A percentile compares a stretch with the other conserved stretches of the same genome.
Conservation (phyloP, 108 stramenopile genomes). For the Fistulifera pelliculosa region DNA sequence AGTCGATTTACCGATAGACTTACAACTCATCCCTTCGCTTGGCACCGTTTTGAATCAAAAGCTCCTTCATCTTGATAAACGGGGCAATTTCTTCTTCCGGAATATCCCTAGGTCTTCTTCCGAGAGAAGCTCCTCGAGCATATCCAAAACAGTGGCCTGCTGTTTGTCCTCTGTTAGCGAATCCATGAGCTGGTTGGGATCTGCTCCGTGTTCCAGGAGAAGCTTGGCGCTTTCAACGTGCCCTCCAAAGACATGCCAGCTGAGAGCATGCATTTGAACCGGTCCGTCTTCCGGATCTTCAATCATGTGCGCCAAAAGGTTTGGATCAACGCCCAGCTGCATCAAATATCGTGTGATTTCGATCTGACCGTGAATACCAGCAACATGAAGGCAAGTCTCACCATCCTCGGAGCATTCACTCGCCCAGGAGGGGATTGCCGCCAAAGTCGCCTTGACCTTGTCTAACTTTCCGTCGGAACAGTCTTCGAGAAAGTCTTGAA, state of each 20-base stretch:
- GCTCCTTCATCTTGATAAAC: slow-evolving; percentile 6
- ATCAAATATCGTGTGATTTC: slow-evolving; percentile 22
- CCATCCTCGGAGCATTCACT: slow-evolving; percentile 43
- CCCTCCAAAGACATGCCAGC: slow-evolving; percentile 73
- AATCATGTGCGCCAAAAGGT: too few relatives aligned
- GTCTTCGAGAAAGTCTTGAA: slow-evolving; percentile 21
- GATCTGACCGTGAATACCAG: slow-evolving; percentile 43
- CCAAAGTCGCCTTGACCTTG: slow-evolving; percentile 12
- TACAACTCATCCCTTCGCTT: slow-evolving; percentile 2
- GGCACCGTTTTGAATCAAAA: slow-evolving; percentile 10
- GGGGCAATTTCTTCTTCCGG: not conserved
- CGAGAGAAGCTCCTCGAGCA: slow-evolving; percentile 38
- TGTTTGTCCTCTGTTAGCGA: slow-evolving; percentile 6
- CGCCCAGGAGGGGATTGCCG: slow-evolving; percentile 31
- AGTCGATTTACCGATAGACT: too few relatives aligned
- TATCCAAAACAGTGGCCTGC: slow-evolving; percentile 56
- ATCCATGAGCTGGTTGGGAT: slow-evolving; percentile 73
- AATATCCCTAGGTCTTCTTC: slow-evolving; percentile 5
- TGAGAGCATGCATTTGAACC: slow-evolving; percentile 74
- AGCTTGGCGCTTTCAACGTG: slow-evolving; percentile 52
- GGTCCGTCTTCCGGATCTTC: too few relatives aligned
- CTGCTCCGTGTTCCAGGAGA: slow-evolving; percentile 58
- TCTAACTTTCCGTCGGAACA: slow-evolving; percentile 27
- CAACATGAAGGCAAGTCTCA: slow-evolving; percentile 71
- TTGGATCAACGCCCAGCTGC: too few relatives aligned